phyloP scores from a whole-genome alignment of 2,329 filamentous ascomycete species.

The Trichoderma sp. region DNA sequence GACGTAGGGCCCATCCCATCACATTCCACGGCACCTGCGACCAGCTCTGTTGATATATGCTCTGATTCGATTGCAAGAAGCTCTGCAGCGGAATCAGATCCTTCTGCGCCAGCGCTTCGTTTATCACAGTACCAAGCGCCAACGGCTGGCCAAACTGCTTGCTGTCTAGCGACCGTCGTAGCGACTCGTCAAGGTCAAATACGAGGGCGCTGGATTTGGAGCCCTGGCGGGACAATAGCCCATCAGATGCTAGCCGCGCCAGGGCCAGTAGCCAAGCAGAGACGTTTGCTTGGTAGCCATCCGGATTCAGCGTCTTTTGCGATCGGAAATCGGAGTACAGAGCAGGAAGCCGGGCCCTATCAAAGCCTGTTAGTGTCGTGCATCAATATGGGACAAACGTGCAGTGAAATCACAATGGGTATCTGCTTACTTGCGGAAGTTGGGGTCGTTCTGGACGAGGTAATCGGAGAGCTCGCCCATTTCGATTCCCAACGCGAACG shows the following conservation, averaged over 20 bases:
- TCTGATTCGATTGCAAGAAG: conserved; percentile 65
- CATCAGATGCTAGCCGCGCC: conserved; percentile 64
- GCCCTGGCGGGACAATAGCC: conserved; percentile 46
- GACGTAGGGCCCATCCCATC: conserved; percentile 71
- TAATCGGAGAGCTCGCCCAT: conserved; percentile 70
- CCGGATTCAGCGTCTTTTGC: conserved; percentile 74
- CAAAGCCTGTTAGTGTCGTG: neutral
- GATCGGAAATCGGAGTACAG: conserved; percentile 84
- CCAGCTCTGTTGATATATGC: conserved; percentile 71
- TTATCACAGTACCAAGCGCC: conserved; percentile 73
- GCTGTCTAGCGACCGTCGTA: conserved; percentile 70
- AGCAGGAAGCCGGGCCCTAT: conserved; percentile 73
- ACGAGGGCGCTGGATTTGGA: conserved; percentile 48
- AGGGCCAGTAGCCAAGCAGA: conserved; percentile 76
- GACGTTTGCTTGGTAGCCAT: conserved; percentile 80
- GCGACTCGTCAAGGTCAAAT: conserved; percentile 56
- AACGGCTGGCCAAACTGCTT: conserved; percentile 78
- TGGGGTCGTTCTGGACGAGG: conserved; percentile 58
- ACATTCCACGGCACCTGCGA: conserved; percentile 64
- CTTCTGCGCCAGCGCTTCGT: conserved; percentile 67
- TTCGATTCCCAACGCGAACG: neutral
- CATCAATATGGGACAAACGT: neutral
- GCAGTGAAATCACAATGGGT: neutral
- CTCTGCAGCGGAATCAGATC: conserved; percentile 69
- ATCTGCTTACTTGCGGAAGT: conserved; percentile 55